Base-by-base conservation (phyloP, 2,329 filamentous ascomycete species). In the Trichoderma sp. region DNA sequence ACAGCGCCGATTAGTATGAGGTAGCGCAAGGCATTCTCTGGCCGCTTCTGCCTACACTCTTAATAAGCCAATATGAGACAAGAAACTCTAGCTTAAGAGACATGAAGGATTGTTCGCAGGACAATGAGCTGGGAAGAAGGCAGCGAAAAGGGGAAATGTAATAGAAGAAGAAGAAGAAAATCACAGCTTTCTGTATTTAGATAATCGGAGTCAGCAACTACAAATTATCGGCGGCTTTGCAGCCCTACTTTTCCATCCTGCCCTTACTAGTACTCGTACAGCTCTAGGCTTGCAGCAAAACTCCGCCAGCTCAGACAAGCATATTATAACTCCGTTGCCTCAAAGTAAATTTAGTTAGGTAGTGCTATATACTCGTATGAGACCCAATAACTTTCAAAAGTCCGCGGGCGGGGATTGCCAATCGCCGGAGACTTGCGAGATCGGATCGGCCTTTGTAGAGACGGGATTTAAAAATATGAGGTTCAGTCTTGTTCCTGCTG, bases 391-490 rank as follows among this genome's bases (percentile, higher is more conserved):
- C 30, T 30, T 13, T 32, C 23, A 53, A 71, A 68, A 71, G 64
- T 68, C 70, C 70, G 64, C 70, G 57, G 13, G 64, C 64, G 64
- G 70, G 59, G 70, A 20, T 20, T 17, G 39, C 69, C n/a, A 59
- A 62, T 39, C 32, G 23, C 43, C 36, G 67, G 61, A 61, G 61
- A 20, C 50, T 58, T 62, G n/a, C 55, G 9, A 32, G 3, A 23
- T 26, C 28, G n/a, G 20, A 23, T 26, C 20, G 26, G 30, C 23
- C 30, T 53, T 23, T 26, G 15, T 15, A 69, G 28, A 57, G n/a
- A 12, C 28, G 23, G 34, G 11, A 26, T 26, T 34, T 43, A n/a
- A 32, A 7, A 23, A 32, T 6, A 4, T 7, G n/a, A 11, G 7
- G 0, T 43, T 26, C 26, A 43, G 23, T 23, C 39, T 69, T 34